Base-by-base conservation (phyloP, 371 early-diverging fungal genomes). In the Mortierella sp. region DNA sequence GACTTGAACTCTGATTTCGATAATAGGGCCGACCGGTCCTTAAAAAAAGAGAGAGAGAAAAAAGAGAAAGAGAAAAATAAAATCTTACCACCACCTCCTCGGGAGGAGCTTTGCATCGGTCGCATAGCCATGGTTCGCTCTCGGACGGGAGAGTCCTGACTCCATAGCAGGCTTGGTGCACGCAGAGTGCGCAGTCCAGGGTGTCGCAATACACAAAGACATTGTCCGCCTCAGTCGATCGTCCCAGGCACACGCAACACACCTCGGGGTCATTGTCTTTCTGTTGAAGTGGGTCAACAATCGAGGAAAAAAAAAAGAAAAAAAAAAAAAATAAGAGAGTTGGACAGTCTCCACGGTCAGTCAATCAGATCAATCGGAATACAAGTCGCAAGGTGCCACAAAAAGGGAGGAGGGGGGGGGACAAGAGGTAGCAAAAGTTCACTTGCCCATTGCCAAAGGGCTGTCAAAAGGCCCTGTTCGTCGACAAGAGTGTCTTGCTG, bases 191-290 rank as follows among this genome's bases (percentile, higher is more conserved):
- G 66, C 87, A 86, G 52, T 82, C 81, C 15, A 82, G 75, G 4
- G 81, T 84, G 62, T 86, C 87, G 56, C 87, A 86, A 64, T 85
- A 84, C 7, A 84, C 84, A 62, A 86, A 75, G 16, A 81, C 81
- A 52, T 84, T 82, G n/a, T 69, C 70, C 19, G 73, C 81, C 21
- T 81, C 80, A 1, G 83, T 77, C n/a, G 76, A 77, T 46, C 79
- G 73, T 23, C 82, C 84, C 26, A 84, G 81, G 61, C 87, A 86
- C 16, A 86, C 74, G 44, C 87, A 86, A 60, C 87, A 86, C 5
- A 82, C 80, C 23, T 83, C 84, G 14, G 86, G 86, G 66, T 85
- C 84, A 48, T 84, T 72, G 28, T 75, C 64, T 69, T 85, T 85
- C 83, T 82, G 51, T 62, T 37, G 37, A 15, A 6, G 15, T 25